Evolutionary conservation across 345 rosid species (phyloP), one percentile per base, ranked within the genome.

Genomic region (Nasturtium officinale): DNA sequence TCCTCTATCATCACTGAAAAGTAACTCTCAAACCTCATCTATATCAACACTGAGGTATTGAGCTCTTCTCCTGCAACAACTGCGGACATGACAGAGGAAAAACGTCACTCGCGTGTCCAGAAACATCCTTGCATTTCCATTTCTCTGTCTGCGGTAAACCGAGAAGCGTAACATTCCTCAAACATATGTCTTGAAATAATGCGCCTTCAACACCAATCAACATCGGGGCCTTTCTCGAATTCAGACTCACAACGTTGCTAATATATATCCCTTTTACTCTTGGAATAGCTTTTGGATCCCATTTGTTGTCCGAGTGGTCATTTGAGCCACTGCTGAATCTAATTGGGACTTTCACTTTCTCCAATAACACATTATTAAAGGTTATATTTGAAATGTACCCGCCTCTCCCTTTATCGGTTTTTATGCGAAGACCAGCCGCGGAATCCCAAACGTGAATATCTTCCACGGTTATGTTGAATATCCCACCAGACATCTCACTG

Each of bases 401-500:
- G 11, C 99, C 98, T 82, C 99, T 83, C 9, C 98, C 97, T 18
- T 54, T 81, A 77, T 95, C 99, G 1, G 99, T 90, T 77, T 95
- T 95, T 52, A 95, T 86, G 32, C 92, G 91, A 47, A 95, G 78
- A 1, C 99, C 98, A 38, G 98, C 96, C 0, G 97, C 98, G 0
- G 94, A 87, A 75, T 95, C 82, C 97, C 98, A 95, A 10, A 95
- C 79, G 74, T 84, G 90, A 79, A 95, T 65, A 57, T 86, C 88
- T 78, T 95, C 87, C 0, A 91, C 55, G 0, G 78, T 90, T 56
- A 92, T 67, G 57, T 95, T 89, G 48, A 71, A 86, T 33, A 90
- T 82, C 40, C 99, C 99, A 68, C 99, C 98, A 11, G 99, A 95
- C 98, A 95, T 95, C 82, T 95, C 98, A 26, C 98, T 95, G 29